Conservation (phyloP, 805 yeast species). For the Nakazawaea ishiwadae region DNA sequence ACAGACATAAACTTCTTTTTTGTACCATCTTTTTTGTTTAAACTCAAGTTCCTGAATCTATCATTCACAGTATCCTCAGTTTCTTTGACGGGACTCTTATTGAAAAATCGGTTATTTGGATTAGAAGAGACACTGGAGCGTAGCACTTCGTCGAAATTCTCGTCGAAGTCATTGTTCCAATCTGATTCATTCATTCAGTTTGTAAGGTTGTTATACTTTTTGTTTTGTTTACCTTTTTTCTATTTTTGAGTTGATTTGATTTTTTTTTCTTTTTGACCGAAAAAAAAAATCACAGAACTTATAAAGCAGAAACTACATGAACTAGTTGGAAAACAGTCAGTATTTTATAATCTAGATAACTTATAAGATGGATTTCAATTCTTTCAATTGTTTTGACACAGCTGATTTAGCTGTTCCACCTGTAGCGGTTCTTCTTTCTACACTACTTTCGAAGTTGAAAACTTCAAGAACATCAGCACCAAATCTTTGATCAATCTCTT, state of each 20-base stretch:
- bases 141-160: slow-evolving; percentile 10
- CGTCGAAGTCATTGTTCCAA: slow-evolving; percentile 12
- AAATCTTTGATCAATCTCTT: slow-evolving; percentile 76
- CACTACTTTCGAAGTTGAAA: slow-evolving; percentile 91
- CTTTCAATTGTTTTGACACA: slow-evolving; percentile 65
- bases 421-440: slow-evolving; percentile 92
- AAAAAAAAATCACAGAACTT: neutral
- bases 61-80: neutral
- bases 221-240: neutral
- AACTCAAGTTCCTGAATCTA: neutral
- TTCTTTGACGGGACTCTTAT: slow-evolving; percentile 8
- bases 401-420: slow-evolving; percentile 97
- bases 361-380: slow-evolving; percentile 20
- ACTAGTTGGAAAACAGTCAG: too few species aligned
- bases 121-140: slow-evolving; percentile 7
- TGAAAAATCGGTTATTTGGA: slow-evolving; percentile 7
- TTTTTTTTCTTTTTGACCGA: neutral
- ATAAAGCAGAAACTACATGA: neutral
- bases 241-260: neutral
- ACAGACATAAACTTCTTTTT: slow-evolving; percentile 2
- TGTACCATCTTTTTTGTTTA: neutral
- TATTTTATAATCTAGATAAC: too few species aligned
- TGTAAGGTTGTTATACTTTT: neutral
- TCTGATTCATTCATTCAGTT: slow-evolving; percentile 9
- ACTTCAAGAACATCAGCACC: slow-evolving; percentile 74